phyloP scores from a whole-genome alignment of 768 basidiomycete genomes.

The Mrakia gelida region DNA sequence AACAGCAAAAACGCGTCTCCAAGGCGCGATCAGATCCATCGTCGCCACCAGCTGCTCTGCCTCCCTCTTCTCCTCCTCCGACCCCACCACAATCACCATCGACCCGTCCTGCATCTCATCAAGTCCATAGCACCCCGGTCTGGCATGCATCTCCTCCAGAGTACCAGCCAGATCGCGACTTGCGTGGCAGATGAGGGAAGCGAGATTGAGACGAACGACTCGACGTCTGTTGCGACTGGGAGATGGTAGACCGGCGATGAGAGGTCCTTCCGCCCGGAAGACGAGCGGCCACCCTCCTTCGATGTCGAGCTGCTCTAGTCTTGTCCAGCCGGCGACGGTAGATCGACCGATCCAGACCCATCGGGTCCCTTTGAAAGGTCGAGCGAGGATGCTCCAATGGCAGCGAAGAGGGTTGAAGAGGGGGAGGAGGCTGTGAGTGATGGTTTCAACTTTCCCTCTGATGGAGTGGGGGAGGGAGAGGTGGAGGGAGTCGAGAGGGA shows the following conservation, averaged over 20 bases:
- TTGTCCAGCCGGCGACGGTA: background rate
- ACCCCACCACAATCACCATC: background rate
- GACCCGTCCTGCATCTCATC: background rate
- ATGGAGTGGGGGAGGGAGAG: constrained; percentile 1
- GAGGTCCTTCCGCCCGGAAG: background rate
- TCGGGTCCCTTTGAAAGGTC: background rate
- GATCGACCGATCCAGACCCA: background rate
- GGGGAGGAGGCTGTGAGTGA: background rate
- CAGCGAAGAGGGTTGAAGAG: background rate
- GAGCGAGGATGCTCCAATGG: background rate
- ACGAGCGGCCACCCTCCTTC: background rate
- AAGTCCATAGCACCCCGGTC: background rate
- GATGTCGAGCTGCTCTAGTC: background rate
- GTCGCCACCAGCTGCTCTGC: background rate
- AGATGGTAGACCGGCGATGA: background rate
- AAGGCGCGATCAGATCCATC: background rate
- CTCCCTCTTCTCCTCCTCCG: constrained; percentile 5
- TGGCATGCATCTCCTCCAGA: background rate
- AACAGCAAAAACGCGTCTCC: background rate
- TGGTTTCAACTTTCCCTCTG: background rate
- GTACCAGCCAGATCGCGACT: background rate
- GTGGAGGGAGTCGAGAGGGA: background rate
- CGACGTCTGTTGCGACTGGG: background rate
- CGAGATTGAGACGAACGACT: background rate
- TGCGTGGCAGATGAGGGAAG: background rate